Evolutionary conservation across 148 eudicot species (phyloP), one percentile per base, ranked within the genome.

Genomic region (Rhododendron simsii): DNA sequence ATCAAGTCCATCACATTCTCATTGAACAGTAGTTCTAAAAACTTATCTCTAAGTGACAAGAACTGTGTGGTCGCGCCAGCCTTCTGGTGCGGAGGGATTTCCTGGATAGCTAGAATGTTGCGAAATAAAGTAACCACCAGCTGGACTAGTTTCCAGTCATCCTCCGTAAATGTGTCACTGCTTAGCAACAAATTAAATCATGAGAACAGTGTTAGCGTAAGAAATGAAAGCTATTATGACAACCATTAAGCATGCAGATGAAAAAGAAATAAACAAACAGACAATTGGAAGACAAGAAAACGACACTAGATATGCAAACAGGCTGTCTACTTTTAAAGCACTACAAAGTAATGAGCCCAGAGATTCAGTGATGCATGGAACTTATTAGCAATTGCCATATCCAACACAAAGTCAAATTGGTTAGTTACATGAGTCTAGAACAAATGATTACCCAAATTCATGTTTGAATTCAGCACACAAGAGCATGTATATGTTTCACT

Each of bases 61-160:
- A 92, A 91, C 48, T 90, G 91, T 81, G 89, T 89, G 82, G 96
- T 92, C 77, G 93, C 96, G 76, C 87, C 92, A 81, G 92, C 89
- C 85, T 90, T 91, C 87, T 94, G 95, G 51, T 91, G 92, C n/a
- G 85, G 83, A 85, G 99, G 88, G 87, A 94, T 92, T 59, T 95
- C 93, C 87, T 94, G 96, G 84, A 98, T 88, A 73, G 99, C 98
- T 77, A 98, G 89, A 80, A 95, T 80, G 85, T 98, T 95, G 44
- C 99, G 95, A 81, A 95, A 94, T 85, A 98, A 86, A 81, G 99
- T 98, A 86, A 95, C 88, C 91, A 97, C 93, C 86, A 98, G 90
- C 89, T 98, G 99, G 83, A 95, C 94, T 86, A 98, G 85, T 85
- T 98, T 98, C 98, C 98, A 95, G 88, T 95, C 98, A 87, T 98